Evolutionary conservation across 768 basidiomycete genomes (phyloP), one percentile per base, ranked within the genome.

Genomic region (Psilocybe cyanescens): DNA sequence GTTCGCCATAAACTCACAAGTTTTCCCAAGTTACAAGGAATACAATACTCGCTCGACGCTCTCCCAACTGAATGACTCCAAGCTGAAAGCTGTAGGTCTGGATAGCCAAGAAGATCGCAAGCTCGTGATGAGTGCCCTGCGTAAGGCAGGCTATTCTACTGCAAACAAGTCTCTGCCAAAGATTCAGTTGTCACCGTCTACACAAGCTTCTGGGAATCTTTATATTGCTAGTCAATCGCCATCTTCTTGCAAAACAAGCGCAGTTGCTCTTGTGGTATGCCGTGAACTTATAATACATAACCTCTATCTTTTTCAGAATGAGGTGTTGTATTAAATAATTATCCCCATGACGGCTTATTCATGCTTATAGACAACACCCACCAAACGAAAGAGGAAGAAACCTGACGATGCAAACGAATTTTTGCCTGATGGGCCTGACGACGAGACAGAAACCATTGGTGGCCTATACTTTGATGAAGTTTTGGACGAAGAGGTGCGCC

Each of bases 391-490:
- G 69, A 85, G 87, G 55, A 87, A 86, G 65, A 78, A 62, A 24
- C n/a, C 52, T 30, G 74, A 70, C 29, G 81, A 82, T 57, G 68
- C 76, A 54, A 89, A 91, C 63, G 85, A 87, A 60, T 81, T 85
- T 63, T 72, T 92, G 17, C 86, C 90, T 1, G 75, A 76, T 56
- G 78, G 68, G 24, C 79, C 82, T 8, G 60, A 67, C 0, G 85
- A 88, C 49, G 86, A 88, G 63, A 83, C 76, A 2, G 78, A 78
- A 19, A 67, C 64, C 4, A 76, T 82, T 62, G 85, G 83, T 24
- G 86, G 80, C 65, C 77, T 91, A 45, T 86, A 89, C 49, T 95
- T 94, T 64, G 80, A 84, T 35, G 92, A 95, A 67, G 73, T 90
- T 14, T 66, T 88, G 55, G 88, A 92, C 64, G 92, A 92, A 70